A percentile compares a stretch with the other conserved stretches of the same genome.
Conservation (phyloP, 305 asterid genomes). For the Rubia balearica region DNA sequence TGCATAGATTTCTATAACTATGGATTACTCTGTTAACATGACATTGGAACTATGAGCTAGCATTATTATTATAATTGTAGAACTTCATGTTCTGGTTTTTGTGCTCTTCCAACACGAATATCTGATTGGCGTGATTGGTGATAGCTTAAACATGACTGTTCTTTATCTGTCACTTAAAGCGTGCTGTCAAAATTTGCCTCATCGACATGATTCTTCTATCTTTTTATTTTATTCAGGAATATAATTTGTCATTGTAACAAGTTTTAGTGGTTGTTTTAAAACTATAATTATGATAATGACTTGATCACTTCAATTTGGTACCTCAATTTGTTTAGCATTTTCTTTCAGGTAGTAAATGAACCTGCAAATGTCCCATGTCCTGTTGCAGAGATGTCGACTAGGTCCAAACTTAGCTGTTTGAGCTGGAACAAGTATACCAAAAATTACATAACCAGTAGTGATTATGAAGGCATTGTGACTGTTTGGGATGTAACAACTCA, state of each 20-base stretch:
- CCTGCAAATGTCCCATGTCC: conserved; percentile 44
- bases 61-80: neutral
- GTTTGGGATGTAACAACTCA: conserved; percentile 95
- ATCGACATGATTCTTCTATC: neutral
- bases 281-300: neutral
- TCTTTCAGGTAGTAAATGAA: conserved; percentile 57
- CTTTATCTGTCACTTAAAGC: neutral
- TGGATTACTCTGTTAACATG: conserved; percentile 5
- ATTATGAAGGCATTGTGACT: conserved; percentile 90
- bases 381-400: conserved; percentile 45
- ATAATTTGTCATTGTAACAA: neutral
- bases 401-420: conserved; percentile 87
- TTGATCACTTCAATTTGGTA: neutral
- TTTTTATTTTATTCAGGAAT: neutral
- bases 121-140: neutral
- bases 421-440: conserved; percentile 85
- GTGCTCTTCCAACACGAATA: neutral
- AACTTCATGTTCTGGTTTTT: neutral
- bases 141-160: neutral
- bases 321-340: conserved; percentile 7
- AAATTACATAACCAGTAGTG: conserved; percentile 78
- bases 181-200: neutral
- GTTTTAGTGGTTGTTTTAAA: neutral
- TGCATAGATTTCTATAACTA: neutral
- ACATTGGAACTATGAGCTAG: neutral